Conservation (phyloP, 805 yeast species). For the Metschnikowia borealis region DNA sequence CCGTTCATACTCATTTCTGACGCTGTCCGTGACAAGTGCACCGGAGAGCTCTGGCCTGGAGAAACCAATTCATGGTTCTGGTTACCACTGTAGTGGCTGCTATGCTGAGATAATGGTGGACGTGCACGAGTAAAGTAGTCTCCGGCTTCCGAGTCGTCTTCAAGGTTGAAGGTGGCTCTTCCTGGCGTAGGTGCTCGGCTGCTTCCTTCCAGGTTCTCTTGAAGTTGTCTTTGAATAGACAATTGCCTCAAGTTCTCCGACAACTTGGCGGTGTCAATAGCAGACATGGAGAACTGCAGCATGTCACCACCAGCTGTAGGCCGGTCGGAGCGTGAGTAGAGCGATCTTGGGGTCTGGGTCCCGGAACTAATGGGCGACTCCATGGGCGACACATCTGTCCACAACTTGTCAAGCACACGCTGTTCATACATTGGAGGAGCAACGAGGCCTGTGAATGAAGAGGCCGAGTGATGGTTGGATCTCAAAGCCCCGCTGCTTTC, state of each 20-base stretch:
- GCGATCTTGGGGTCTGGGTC: slow-evolving; percentile 33
- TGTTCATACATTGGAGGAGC: slow-evolving; percentile 86
- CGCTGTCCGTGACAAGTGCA: slow-evolving; percentile 55
- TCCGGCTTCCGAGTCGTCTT: slow-evolving; percentile 22
- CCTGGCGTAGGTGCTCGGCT: slow-evolving; percentile 18
- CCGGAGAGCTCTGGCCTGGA: slow-evolving; percentile 53
- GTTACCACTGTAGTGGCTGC: neutral
- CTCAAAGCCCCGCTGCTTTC: slow-evolving; percentile 8
- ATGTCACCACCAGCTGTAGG: slow-evolving; percentile 10
- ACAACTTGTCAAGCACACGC: slow-evolving; percentile 76
- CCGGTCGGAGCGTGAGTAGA: slow-evolving; percentile 8
- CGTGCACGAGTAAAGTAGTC: slow-evolving; percentile 32
- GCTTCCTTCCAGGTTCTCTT: slow-evolving; percentile 21
- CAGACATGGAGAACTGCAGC: slow-evolving; percentile 32
- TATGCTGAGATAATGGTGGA: slow-evolving; percentile 7
- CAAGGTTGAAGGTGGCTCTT: slow-evolving; percentile 34
- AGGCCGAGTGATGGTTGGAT: slow-evolving; percentile 27
- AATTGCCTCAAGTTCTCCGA: slow-evolving; percentile 51
- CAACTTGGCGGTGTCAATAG: slow-evolving; percentile 39
- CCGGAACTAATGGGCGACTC: slow-evolving; percentile 47
- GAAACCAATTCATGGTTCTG: slow-evolving; percentile 12
- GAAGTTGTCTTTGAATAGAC: slow-evolving; percentile 46
- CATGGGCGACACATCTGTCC: slow-evolving; percentile 58
- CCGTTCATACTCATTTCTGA: slow-evolving; percentile 39
- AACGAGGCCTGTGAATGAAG: slow-evolving; percentile 42